A percentile compares a stretch with the other conserved stretches of the same genome.
Conservation (phyloP, 306 rosid species). For the Citrullus mucosospermus region DNA sequence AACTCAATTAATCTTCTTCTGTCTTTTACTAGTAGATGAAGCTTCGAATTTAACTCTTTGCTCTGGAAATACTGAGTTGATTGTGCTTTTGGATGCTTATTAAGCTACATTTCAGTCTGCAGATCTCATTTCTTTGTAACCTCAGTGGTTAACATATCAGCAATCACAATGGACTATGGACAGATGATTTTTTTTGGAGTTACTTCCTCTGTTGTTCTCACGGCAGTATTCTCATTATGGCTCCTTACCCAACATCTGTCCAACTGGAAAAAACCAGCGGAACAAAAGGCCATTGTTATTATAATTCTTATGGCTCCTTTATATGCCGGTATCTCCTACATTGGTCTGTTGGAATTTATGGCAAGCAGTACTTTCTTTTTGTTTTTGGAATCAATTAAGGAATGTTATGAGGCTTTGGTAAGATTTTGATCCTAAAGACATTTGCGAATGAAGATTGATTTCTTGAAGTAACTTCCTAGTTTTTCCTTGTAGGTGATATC, state of each 20-base stretch:
- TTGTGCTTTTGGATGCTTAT: not conserved
- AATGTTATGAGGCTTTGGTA: constrained; percentile 27
- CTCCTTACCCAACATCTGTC: constrained; percentile 19
- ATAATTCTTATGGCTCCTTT: constrained; percentile 27
- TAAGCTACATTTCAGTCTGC: not conserved
- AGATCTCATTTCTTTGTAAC: not conserved
- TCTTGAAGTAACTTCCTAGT: not conserved
- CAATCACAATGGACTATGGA: not conserved
- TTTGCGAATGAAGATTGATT: not conserved
- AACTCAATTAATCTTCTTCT: not conserved
- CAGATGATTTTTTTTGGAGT: not conserved
- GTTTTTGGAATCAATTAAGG: constrained; percentile 25
- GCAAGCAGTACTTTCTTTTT: constrained; percentile 22
- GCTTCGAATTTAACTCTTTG: not conserved
- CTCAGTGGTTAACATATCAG: not conserved
- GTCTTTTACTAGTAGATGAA: not conserved
- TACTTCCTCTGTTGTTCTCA: constrained; percentile 22
- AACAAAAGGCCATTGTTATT: constrained; percentile 16
- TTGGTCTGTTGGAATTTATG: constrained; percentile 18
- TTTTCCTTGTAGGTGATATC: constrained; percentile 18
- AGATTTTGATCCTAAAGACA: not conserved
- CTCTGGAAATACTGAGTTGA: not conserved
- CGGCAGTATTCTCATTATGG: constrained; percentile 13
- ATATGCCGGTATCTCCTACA: constrained; percentile 17
- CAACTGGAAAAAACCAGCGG: constrained; percentile 19